A percentile compares a stretch with the other conserved stretches of the same genome.
Conservation (phyloP, 2,329 filamentous ascomycete species). For the Cercospora brassicicola region DNA sequence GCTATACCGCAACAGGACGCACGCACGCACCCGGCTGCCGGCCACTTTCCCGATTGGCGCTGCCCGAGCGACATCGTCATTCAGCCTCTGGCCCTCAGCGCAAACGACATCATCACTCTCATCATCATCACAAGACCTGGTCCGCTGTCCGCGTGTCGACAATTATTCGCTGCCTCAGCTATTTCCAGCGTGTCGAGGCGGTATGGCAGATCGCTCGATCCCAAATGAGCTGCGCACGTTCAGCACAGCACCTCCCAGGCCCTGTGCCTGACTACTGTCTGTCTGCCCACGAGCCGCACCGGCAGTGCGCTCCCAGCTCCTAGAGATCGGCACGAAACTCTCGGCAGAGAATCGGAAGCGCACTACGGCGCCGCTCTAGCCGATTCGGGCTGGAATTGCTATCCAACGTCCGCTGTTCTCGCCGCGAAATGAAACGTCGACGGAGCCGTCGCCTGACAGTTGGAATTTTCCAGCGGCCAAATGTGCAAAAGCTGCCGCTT, state of each 20-base stretch:
- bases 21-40: not conserved
- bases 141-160: not conserved
- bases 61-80: not conserved
- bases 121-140: not conserved
- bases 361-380: not conserved
- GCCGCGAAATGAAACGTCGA: not conserved
- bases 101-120: slow-evolving; percentile 2
- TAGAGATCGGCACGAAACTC: slow-evolving; percentile 1
- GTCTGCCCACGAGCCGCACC: slow-evolving; percentile 4
- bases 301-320: slow-evolving; percentile 1
- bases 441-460: not conserved
- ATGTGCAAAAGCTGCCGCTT: not conserved
- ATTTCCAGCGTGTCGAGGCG: not conserved
- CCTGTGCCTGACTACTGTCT: slow-evolving; percentile 2
- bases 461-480: not conserved
- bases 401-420: not conserved
- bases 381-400: not conserved
- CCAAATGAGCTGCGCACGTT: not conserved
- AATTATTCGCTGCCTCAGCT: not conserved
- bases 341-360: slow-evolving; percentile 1
- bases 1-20: not conserved
- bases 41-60: not conserved
- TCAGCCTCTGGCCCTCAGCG: not conserved
- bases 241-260: not conserved
- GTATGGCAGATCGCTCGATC: not conserved